Evolutionary conservation across 176 grass and related monocot genomes (phyloP).

Genomic region (Oryza meridionalis): DNA sequence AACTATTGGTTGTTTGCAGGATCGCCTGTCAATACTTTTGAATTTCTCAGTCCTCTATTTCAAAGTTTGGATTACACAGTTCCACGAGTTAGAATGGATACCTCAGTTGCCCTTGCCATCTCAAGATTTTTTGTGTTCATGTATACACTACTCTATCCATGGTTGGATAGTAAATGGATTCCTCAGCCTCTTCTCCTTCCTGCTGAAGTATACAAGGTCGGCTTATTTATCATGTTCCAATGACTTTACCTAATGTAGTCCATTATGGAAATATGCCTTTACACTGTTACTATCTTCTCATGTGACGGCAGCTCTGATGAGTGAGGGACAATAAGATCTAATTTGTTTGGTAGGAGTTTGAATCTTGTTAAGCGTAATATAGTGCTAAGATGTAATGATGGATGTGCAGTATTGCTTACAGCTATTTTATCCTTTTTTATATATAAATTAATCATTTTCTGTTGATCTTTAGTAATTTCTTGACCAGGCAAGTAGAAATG

Average conservation of each 20-base stretch:
- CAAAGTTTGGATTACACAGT: slow-evolving; percentile 75
- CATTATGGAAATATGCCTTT: background rate
- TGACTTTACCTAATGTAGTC: background rate
- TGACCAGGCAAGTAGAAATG: slow-evolving; percentile 1
- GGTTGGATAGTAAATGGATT: slow-evolving; percentile 73
- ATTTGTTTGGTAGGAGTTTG: background rate
- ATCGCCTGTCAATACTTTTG: slow-evolving; percentile 72
- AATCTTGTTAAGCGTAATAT: slow-evolving; percentile 5
- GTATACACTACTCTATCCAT: slow-evolving; percentile 70
- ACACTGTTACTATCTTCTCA: background rate
- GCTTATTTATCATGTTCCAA: slow-evolving; percentile 19
- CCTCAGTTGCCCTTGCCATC: slow-evolving; percentile 59
- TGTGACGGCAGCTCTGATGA: background rate
- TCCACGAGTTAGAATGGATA: slow-evolving; percentile 58
- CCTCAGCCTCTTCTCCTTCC: slow-evolving; percentile 86
- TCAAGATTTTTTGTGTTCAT: slow-evolving; percentile 66
- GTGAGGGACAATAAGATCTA: background rate
- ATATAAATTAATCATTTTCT: background rate
- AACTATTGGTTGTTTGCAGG: slow-evolving; percentile 53
- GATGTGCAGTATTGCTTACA: background rate
- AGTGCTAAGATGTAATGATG: background rate
- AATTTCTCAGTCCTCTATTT: slow-evolving; percentile 82
- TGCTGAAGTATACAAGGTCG: slow-evolving; percentile 94
- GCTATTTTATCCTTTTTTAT: slow-evolving; percentile 8
- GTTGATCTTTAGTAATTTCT: background rate